These are phyloP conservation scores for Drechslera avenae DNA, from an alignment of 2,329 filamentous ascomycete genomes.

Conservation along the genomic window DNA sequence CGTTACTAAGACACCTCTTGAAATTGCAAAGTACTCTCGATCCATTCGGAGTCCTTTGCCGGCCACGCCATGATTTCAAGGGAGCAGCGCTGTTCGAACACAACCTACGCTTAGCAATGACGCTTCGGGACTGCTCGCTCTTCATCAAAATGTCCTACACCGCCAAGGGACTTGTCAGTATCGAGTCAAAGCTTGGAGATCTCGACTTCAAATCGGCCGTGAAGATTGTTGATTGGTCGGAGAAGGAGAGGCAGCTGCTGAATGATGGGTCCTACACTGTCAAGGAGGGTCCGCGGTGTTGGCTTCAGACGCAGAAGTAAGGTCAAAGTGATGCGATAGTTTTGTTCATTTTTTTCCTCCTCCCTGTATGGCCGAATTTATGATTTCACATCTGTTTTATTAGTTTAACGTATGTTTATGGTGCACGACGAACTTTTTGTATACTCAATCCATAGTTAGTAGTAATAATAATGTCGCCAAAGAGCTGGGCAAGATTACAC, in stretches of 20 bases:
- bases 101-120: slow-evolving; percentile 51
- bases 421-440: no score
- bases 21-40: slow-evolving; percentile 49
- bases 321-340: no score
- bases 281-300: slow-evolving; percentile 1
- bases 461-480: no score
- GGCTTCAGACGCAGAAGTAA: slow-evolving; percentile 1
- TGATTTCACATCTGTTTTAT: neutral
- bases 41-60: slow-evolving; percentile 34
- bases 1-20: slow-evolving; percentile 46
- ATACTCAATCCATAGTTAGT: no score
- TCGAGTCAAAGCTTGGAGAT: slow-evolving; percentile 53
- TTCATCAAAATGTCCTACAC: slow-evolving; percentile 44
- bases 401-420: neutral
- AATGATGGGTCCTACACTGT: slow-evolving; percentile 4
- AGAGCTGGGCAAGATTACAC: no score
- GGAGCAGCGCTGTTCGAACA: slow-evolving; percentile 12
- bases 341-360: no score
- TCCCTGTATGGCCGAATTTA: neutral
- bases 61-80: neutral
- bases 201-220: slow-evolving; percentile 53
- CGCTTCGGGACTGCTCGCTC: slow-evolving; percentile 54
- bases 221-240: slow-evolving; percentile 50
- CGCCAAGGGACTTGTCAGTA: slow-evolving; percentile 5
- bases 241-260: slow-evolving; percentile 46